These are phyloP conservation scores for Biancaea sappan DNA, from an alignment of 306 rosid species.

Conservation along the genomic window DNA sequence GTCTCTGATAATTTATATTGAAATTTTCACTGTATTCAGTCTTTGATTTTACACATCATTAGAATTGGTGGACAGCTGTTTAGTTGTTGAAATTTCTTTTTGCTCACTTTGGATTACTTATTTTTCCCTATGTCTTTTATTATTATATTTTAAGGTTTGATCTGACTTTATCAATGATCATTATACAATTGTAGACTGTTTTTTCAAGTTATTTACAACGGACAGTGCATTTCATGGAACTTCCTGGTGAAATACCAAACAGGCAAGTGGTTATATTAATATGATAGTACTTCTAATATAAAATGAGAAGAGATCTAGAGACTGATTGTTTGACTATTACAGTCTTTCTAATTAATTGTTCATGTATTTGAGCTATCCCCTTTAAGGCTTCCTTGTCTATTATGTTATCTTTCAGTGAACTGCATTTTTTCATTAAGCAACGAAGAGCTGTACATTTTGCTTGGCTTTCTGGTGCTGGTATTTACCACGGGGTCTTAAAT, in stretches of 20 bases:
- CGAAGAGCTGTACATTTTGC: constrained; percentile 97
- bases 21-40: constrained; percentile 1
- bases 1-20: constrained; percentile 7
- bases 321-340: not conserved
- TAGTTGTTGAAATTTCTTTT: not conserved
- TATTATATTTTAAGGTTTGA: constrained; percentile 28
- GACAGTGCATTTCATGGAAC: constrained; percentile 94
- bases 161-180: constrained; percentile 32
- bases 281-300: constrained; percentile 16
- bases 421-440: constrained; percentile 93
- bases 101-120: constrained; percentile 15
- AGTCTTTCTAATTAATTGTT: constrained; percentile 9
- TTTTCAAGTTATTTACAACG: constrained; percentile 82
- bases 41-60: constrained; percentile 27
- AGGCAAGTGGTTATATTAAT: constrained; percentile 55
- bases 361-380: constrained; percentile 6
- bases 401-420: constrained; percentile 68
- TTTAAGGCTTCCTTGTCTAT: constrained; percentile 24
- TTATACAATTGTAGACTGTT: constrained; percentile 63
- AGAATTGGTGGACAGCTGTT: not conserved
- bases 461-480: constrained; percentile 99
- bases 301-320: constrained; percentile 14
- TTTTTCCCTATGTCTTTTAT: constrained; percentile 20
- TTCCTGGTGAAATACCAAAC: constrained; percentile 94
- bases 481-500: constrained; percentile 89